These are phyloP conservation scores for Phylloporus scabripes DNA, from an alignment of 768 basidiomycete genomes.

Conservation along the genomic window DNA sequence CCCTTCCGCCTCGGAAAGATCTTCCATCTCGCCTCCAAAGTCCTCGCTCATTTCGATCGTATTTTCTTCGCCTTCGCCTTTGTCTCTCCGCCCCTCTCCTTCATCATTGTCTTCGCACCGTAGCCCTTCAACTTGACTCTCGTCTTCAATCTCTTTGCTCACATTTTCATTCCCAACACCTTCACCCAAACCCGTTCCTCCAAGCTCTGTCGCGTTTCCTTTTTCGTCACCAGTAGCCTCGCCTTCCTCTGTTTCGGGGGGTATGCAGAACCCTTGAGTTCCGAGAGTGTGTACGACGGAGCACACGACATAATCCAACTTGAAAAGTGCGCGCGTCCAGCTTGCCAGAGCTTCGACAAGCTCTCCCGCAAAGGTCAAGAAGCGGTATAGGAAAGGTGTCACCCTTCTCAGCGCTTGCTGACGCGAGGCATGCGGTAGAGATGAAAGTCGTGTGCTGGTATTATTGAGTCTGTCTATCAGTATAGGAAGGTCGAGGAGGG, in stretches of 20 bases:
- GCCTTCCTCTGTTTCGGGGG: slow-evolving; percentile 64
- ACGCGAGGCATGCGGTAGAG: slow-evolving; percentile 29
- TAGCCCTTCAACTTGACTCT: slow-evolving; percentile 93
- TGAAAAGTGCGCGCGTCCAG: slow-evolving; percentile 79
- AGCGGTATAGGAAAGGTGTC: slow-evolving; percentile 73
- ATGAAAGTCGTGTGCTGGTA: slow-evolving; percentile 37
- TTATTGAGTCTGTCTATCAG: slow-evolving; percentile 39
- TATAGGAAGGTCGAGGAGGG: slow-evolving; percentile 42
- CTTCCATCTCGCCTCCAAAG: slow-evolving; percentile 81
- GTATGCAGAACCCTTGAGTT: slow-evolving; percentile 89
- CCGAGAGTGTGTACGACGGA: slow-evolving; percentile 69
- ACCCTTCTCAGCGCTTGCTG: slow-evolving; percentile 38
- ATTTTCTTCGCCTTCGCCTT: slow-evolving; percentile 54
- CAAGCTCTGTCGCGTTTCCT: slow-evolving; percentile 40
- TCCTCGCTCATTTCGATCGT: slow-evolving; percentile 91
- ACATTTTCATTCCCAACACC: slow-evolving; percentile 84
- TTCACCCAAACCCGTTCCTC: slow-evolving; percentile 84
- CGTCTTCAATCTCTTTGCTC: slow-evolving; percentile 92
- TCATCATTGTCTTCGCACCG: slow-evolving; percentile 54
- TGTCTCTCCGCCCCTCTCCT: slow-evolving; percentile 31
- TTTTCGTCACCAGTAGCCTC: slow-evolving; percentile 42
- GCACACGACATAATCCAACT: slow-evolving; percentile 73
- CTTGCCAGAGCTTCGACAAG: slow-evolving; percentile 52
- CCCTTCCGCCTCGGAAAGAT: slow-evolving; percentile 57
- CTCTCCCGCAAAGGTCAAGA: slow-evolving; percentile 49